Percentiles rank a stretch among this genome's conserved stretches.
Conservation (phyloP, 2,329 filamentous ascomycete genomes). For the Tothia fuscella region DNA sequence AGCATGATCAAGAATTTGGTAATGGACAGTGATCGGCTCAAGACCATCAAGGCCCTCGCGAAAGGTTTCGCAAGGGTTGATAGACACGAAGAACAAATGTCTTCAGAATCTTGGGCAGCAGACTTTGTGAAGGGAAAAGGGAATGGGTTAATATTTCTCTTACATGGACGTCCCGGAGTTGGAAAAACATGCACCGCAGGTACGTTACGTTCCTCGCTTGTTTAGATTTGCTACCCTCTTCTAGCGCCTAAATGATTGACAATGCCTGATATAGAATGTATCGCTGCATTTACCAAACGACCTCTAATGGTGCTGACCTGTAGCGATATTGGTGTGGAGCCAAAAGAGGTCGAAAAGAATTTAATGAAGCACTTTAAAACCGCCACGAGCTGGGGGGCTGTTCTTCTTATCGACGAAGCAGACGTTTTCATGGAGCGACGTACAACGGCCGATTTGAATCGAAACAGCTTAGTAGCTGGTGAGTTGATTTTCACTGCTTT, state of each 20-base stretch:
- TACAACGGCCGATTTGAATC: constrained; percentile 28
- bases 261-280: constrained; percentile 17
- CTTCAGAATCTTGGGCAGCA: constrained; percentile 24
- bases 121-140: constrained; percentile 8
- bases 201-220: not conserved
- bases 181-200: constrained; percentile 19
- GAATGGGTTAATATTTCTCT: constrained; percentile 16
- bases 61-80: not conserved
- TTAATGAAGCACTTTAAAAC: constrained; percentile 37
- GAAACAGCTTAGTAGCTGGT: constrained; percentile 32
- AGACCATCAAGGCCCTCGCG: not conserved
- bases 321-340: constrained; percentile 36
- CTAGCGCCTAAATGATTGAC: not conserved
- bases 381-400: constrained; percentile 38
- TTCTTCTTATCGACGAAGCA: constrained; percentile 42
- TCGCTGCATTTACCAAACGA: constrained; percentile 25
- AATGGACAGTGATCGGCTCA: not conserved
- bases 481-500: not conserved
- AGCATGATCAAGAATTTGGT: not conserved
- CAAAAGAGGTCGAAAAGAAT: constrained; percentile 34
- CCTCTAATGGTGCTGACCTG: constrained; percentile 37
- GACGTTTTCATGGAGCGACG: constrained; percentile 42
- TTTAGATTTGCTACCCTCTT: too few species aligned
- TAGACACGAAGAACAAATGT: not conserved
- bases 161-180: constrained; percentile 17